These are phyloP conservation scores for Setomelanomma holmii DNA, from an alignment of 2,329 filamentous ascomycete species.

Conservation along the genomic window DNA sequence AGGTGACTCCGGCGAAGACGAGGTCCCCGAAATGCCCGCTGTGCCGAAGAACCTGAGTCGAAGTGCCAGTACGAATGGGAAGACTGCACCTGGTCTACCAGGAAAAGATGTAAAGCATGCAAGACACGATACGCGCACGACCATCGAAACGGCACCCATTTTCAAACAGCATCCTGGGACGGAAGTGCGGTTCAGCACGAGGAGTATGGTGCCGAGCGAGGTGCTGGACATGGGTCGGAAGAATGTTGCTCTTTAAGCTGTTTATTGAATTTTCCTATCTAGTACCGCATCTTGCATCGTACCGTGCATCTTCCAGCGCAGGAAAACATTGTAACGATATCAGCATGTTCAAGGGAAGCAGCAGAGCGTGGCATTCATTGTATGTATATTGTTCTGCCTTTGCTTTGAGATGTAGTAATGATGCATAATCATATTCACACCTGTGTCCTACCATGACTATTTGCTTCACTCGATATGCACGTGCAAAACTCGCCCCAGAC, in stretches of 20 bases:
- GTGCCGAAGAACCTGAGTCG: constrained; percentile 28
- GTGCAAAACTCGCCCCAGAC: no score
- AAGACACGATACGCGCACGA: constrained; percentile 35
- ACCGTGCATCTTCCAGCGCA: neutral
- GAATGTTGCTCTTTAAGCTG: constrained; percentile 25
- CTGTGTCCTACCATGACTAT: no score
- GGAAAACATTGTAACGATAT: no score
- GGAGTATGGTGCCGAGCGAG: constrained; percentile 48
- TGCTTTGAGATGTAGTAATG: neutral
- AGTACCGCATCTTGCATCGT: no score
- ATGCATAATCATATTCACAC: neutral
- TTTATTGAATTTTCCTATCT: neutral
- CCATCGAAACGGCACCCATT: constrained; percentile 47
- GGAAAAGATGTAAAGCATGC: constrained; percentile 44
- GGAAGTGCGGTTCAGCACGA: constrained; percentile 48
- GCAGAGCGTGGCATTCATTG: no score
- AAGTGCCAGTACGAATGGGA: no score
- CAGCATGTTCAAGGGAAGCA: no score
- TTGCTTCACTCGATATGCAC: neutral
- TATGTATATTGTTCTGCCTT: neutral
- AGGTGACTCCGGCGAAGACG: constrained; percentile 20
- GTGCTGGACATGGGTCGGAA: constrained; percentile 43
- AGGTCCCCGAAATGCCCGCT: constrained; percentile 39
- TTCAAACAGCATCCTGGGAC: constrained; percentile 50
- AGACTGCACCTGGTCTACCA: constrained; percentile 27